Percentiles rank a stretch among this genome's conserved stretches.
Evolutionary conservation across 2,329 filamentous ascomycete species (phyloP).

Genomic region (Botrytis sinoallii): DNA sequence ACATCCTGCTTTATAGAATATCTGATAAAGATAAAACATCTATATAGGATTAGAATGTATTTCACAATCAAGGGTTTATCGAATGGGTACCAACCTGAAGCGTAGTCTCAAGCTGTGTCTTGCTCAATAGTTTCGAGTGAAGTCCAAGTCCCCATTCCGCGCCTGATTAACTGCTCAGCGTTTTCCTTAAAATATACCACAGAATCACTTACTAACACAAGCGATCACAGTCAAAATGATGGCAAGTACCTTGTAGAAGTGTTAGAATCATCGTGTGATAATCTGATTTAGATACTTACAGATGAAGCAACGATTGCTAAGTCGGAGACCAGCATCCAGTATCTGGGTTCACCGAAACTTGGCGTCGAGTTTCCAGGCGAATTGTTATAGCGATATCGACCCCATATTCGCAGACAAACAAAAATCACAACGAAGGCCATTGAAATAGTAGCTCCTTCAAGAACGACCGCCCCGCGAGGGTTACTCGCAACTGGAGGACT

Average conservation of each 20-base stretch:
- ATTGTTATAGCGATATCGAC: constrained; percentile 19
- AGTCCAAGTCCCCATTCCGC: constrained; percentile 11
- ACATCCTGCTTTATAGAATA: constrained; percentile 23
- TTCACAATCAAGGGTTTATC: neutral
- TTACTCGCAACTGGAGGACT: constrained; percentile 12
- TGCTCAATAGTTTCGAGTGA: constrained; percentile 1
- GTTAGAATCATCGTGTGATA: neutral
- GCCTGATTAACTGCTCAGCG: neutral
- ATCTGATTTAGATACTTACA: constrained; percentile 10
- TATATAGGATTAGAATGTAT: constrained; percentile 15
- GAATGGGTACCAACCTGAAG: neutral
- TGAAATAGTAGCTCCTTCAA: constrained; percentile 6
- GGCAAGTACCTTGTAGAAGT: neutral
- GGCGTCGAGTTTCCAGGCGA: neutral
- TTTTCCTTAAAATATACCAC: neutral
- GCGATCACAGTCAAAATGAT: constrained; percentile 1
- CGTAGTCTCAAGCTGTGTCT: neutral
- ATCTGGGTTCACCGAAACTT: constrained; percentile 17
- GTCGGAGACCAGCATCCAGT: constrained; percentile 21
- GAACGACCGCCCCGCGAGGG: constrained; percentile 15
- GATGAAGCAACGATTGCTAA: constrained; percentile 19
- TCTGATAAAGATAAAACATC: constrained; percentile 26
- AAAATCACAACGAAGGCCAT: constrained; percentile 18
- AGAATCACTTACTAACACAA: constrained; percentile 4
- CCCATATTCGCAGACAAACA: constrained; percentile 22